Percentiles rank a stretch among this genome's conserved stretches.
Evolutionary conservation across 2,329 filamentous ascomycete genomes (phyloP).

Genomic region (Penicillium sp.): DNA sequence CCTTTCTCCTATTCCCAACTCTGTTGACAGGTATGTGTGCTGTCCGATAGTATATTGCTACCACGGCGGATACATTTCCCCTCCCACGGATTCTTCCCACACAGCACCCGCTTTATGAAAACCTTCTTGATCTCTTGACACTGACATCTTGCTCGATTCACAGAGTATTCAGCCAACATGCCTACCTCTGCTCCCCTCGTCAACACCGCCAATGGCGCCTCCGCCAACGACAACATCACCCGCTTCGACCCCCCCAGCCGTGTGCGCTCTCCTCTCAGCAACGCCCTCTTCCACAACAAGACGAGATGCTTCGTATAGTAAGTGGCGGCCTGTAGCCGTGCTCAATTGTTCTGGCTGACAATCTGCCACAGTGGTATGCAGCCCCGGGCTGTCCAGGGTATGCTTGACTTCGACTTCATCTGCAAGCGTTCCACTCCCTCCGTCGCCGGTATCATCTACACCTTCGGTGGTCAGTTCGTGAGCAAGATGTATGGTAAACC

Average conservation of each 20-base stretch:
- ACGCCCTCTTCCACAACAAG: constrained; percentile 97
- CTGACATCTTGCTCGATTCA: too few species aligned
- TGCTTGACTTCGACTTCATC: constrained; percentile 99
- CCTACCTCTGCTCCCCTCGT: constrained; percentile 44
- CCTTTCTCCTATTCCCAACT: too few species aligned
- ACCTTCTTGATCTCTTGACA: too few species aligned
- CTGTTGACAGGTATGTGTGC: too few species aligned
- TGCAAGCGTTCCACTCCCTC: constrained; percentile 97
- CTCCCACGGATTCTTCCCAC: too few species aligned
- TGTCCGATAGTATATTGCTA: too few species aligned
- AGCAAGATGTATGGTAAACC: constrained; percentile 99
- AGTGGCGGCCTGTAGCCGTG: too few species aligned
- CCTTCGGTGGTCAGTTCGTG: constrained; percentile 98
- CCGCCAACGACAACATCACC: constrained; percentile 97
- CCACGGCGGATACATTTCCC: too few species aligned
- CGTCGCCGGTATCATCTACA: constrained; percentile 98
- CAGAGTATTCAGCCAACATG: too few species aligned
- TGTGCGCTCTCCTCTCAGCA: constrained; percentile 76
- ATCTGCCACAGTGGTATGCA: constrained; percentile 94
- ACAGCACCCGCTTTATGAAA: too few species aligned
- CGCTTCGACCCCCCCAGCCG: constrained; percentile 90
- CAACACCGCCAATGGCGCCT: constrained; percentile 51
- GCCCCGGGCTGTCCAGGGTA: constrained; percentile 81
- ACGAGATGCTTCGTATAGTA: constrained; percentile 98
- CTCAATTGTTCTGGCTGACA: too few species aligned